A percentile compares a stretch with the other conserved stretches of the same genome.
phyloP scores from a whole-genome alignment of 2,329 filamentous ascomycete genomes.

The Colletotrichum filicis region DNA sequence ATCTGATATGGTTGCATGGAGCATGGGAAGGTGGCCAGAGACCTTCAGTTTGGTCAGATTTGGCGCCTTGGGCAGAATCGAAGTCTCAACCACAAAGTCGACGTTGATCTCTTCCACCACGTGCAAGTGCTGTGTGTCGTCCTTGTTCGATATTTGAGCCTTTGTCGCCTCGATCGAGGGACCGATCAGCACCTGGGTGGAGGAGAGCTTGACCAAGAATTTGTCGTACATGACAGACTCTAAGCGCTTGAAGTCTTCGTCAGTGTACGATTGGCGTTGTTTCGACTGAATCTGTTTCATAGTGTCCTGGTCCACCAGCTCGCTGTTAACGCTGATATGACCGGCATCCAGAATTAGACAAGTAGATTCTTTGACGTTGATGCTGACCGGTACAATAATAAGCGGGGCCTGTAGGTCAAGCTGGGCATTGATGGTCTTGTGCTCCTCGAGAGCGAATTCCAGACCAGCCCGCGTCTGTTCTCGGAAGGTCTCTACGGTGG shows the following conservation, averaged over 20 bases:
- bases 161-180: slow-evolving; percentile 93
- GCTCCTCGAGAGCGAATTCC: slow-evolving; percentile 95
- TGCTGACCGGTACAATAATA: slow-evolving; percentile 95
- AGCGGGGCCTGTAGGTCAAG: slow-evolving; percentile 95
- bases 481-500: slow-evolving; percentile 92
- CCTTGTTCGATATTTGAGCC: slow-evolving; percentile 76
- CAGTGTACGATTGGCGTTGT: slow-evolving; percentile 86
- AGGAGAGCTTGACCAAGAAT: slow-evolving; percentile 91
- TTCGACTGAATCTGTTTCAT: slow-evolving; percentile 91
- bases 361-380: slow-evolving; percentile 81
- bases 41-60: slow-evolving; percentile 93
- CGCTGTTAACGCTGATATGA: slow-evolving; percentile 93
- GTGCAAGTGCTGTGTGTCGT: slow-evolving; percentile 79
- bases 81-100: slow-evolving; percentile 95
- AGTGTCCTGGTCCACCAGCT: slow-evolving; percentile 91
- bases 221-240: slow-evolving; percentile 98
- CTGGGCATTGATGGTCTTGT: slow-evolving; percentile 97
- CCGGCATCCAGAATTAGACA: slow-evolving; percentile 96
- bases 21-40: slow-evolving; percentile 88
- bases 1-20: slow-evolving; percentile 93
- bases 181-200: slow-evolving; percentile 94
- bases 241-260: slow-evolving; percentile 87
- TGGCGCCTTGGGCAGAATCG: slow-evolving; percentile 94
- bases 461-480: slow-evolving; percentile 96
- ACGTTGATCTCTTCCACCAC: slow-evolving; percentile 98